Percentiles rank a stretch among this genome's conserved stretches.
phyloP scores from a whole-genome alignment of 2,329 filamentous ascomycete species.

The Aspergillus pseudonomiae region DNA sequence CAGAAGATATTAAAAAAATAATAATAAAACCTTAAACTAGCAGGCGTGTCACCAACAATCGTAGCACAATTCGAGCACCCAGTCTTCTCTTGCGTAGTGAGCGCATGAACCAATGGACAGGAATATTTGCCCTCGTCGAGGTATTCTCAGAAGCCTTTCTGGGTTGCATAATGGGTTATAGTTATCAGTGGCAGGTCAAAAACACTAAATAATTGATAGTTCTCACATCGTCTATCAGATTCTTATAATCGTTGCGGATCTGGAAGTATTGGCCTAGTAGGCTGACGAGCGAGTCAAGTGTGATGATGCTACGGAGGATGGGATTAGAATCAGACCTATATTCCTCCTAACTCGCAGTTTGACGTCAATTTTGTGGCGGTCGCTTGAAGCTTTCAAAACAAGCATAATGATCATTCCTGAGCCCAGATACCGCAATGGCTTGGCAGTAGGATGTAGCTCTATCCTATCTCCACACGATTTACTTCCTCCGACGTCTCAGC shows the following conservation, averaged over 20 bases:
- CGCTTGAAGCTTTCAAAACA: too few relatives aligned
- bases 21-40: not conserved
- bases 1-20: not conserved
- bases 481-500: too few relatives aligned
- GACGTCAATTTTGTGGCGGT: too few relatives aligned
- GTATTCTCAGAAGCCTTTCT: conserved; percentile 69
- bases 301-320: too few relatives aligned
- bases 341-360: too few relatives aligned
- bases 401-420: too few relatives aligned
- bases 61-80: conserved; percentile 12
- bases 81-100: not conserved
- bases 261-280: not conserved
- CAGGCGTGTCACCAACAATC: conserved; percentile 6
- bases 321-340: too few relatives aligned
- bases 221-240: conserved; percentile 9
- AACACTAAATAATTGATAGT: conserved; percentile 9
- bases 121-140: conserved; percentile 79
- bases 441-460: too few relatives aligned
- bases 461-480: too few relatives aligned
- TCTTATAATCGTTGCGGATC: conserved; percentile 13
- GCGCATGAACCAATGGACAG: conserved; percentile 78
- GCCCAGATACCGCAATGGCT: too few relatives aligned
- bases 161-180: conserved; percentile 66
- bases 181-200: not conserved
- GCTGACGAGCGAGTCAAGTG: too few relatives aligned